A percentile compares a stretch with the other conserved stretches of the same genome.
phyloP scores from a whole-genome alignment of 305 asterid species.

The Solanum hybrid region DNA sequence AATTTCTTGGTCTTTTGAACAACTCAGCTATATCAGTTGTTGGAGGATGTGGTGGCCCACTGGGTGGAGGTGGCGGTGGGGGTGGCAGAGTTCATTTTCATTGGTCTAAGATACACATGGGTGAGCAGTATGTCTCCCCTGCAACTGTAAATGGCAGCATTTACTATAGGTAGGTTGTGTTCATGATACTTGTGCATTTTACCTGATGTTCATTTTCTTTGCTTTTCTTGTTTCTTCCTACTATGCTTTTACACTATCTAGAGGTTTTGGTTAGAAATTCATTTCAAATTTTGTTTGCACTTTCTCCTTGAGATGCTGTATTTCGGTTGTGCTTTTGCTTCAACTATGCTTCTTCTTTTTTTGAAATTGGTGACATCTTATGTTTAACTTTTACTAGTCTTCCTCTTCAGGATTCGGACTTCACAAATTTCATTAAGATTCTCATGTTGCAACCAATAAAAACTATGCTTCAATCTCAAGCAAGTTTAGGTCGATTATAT shows the following conservation, averaged over 20 bases:
- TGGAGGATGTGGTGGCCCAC: constrained; percentile 84
- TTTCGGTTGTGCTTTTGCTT: neutral
- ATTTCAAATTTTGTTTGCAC: neutral
- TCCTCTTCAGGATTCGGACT: neutral
- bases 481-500: neutral
- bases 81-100: constrained; percentile 98
- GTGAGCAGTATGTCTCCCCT: constrained; percentile 76
- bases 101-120: constrained; percentile 70
- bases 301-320: neutral
- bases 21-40: constrained; percentile 68
- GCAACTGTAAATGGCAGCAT: constrained; percentile 70
- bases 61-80: constrained; percentile 96
- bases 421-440: neutral
- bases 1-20: constrained; percentile 48
- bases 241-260: neutral
- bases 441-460: neutral
- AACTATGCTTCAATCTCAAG: neutral
- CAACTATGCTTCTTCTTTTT: neutral
- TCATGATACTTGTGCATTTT: neutral
- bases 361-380: neutral
- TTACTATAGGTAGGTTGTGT: constrained; percentile 41
- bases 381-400: neutral
- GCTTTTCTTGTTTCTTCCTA: neutral
- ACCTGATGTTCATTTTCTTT: neutral
- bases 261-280: neutral